Evolutionary conservation across 2,329 filamentous ascomycete species (phyloP), one percentile per base, ranked within the genome.

Genomic region (Thielaviopsis ethacetica): DNA sequence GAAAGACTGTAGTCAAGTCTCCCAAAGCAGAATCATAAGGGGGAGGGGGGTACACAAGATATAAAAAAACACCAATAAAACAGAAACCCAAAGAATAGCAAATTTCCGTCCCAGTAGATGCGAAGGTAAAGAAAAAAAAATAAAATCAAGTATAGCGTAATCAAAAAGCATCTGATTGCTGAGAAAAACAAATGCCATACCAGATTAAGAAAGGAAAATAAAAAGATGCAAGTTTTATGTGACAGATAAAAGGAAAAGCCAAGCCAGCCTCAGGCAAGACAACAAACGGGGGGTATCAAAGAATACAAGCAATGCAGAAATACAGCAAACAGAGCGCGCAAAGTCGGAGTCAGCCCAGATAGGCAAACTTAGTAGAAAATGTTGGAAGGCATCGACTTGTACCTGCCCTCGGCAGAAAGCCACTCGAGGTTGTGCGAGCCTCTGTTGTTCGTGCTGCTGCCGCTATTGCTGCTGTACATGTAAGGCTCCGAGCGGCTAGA

Each of bases 351-450:
- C 15, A 17, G 38, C 13, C 17, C 17, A 44, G 38, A 9, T 21
- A 7, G 12, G 26, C 19, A 41, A 9, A 21, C 27, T 51, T 30
- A 34, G n/a, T 52, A 38, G 24, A 59, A 59, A n/a, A 10, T 50
- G 26, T 59, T 59, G 30, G 26, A 21, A 19, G 9, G 52, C 38
- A 49, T 50, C 27, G 38, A 30, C 52, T 59, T 59, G 38, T 54
- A 49, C 19, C n/a, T 50, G 5, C 57, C 57, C 19, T 54, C 57
- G 5, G 57, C 57, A 47, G 57, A 54, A 22, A 54, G 54, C 27
- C 30, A 59, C 4, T 30, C 9, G 15, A 54, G 5, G 22, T 21
- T 44, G 10, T 15, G 3, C 21, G 21, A 22, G 12, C 21, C 17
- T 7, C 19, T 44, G 21, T 15, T 41, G n/a, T 4, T 21, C 21